Conservation (phyloP, 176 grass and related monocot genomes). For the bread wheat (Triticum aestivum) region IWGSC_CS_RefSeq_v2.1 NC_057797.1:147833554-147834053, state of each 20-base stretch:
- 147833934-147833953: conserved; percentile 33
- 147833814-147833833: conserved; percentile 83
- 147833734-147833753: conserved; percentile 93
- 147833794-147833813: conserved; percentile 75
- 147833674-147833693: not conserved
- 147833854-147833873: not conserved
- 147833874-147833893: not conserved
- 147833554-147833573: not conserved
- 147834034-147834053: not conserved
- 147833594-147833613: conserved; percentile 97
- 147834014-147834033: conserved; percentile 29
- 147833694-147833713: not conserved
- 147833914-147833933: conserved; percentile 30
- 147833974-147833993: conserved; percentile 26
- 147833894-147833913: conserved; percentile 16
- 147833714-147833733: conserved; percentile 69
- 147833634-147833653: not conserved
- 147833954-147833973: conserved; percentile 25
- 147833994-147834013: conserved; percentile 28
- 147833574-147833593: conserved; percentile 37
- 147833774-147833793: conserved; percentile 92
- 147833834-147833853: conserved; percentile 57
- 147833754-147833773: conserved; percentile 98
- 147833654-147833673: conserved; percentile 3
- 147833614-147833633: conserved; percentile 98